Conservation (phyloP, 768 basidiomycete species). For the Xerocomellus dryophilus region DNA sequence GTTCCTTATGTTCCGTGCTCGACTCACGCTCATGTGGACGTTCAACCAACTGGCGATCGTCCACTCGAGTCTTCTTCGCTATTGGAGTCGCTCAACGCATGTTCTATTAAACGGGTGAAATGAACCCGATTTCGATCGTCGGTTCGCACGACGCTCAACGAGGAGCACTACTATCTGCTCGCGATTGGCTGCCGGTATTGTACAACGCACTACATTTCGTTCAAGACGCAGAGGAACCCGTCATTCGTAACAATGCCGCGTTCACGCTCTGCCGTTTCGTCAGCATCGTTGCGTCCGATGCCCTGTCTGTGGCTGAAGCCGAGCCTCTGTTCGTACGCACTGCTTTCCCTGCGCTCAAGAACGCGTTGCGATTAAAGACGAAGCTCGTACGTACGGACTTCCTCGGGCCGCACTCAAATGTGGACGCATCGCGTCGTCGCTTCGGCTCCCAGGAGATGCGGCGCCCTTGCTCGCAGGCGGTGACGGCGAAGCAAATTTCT, state of each 20-base stretch:
- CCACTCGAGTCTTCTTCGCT: slow-evolving; percentile 50
- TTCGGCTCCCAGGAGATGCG: slow-evolving; percentile 61
- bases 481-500: slow-evolving; percentile 94
- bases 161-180: slow-evolving; percentile 52
- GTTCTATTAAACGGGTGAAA: slow-evolving; percentile 80
- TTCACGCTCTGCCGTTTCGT: slow-evolving; percentile 75
- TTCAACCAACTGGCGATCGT: slow-evolving; percentile 49
- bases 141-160: slow-evolving; percentile 71
- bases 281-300: slow-evolving; percentile 43
- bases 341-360: slow-evolving; percentile 77
- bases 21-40: slow-evolving; percentile 63
- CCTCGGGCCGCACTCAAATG: slow-evolving; percentile 69
- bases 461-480: slow-evolving; percentile 51
- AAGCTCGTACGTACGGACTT: slow-evolving; percentile 90
- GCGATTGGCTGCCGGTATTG: slow-evolving; percentile 79
- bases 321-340: slow-evolving; percentile 58
- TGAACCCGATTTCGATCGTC: slow-evolving; percentile 89
- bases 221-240: slow-evolving; percentile 85
- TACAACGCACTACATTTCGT: slow-evolving; percentile 83
- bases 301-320: slow-evolving; percentile 37
- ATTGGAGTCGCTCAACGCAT: slow-evolving; percentile 76
- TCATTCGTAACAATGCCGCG: slow-evolving; percentile 79
- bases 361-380: slow-evolving; percentile 70
- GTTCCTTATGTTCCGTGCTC: slow-evolving; percentile 74
- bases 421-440: slow-evolving; percentile 40